Conservation (phyloP, 2,329 filamentous ascomycete genomes). For the Cladophialophora yegresii region DNA sequence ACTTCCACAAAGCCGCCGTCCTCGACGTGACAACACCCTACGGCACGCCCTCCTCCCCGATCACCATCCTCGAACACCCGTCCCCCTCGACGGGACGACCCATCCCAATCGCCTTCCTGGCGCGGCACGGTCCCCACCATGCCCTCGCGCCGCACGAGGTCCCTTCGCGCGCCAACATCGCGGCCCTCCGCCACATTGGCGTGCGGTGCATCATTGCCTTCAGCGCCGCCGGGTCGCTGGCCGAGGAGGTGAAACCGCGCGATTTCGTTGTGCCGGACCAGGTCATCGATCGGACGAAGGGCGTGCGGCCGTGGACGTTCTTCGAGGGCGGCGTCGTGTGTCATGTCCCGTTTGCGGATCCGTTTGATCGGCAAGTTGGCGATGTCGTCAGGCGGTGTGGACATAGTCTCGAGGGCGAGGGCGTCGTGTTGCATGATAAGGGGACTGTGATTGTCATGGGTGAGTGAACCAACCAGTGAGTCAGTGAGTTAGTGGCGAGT, state of each 20-base stretch:
- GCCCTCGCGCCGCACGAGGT: slow-evolving; percentile 91
- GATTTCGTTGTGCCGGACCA: slow-evolving; percentile 97
- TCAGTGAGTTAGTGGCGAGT: not conserved
- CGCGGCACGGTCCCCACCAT: slow-evolving; percentile 87
- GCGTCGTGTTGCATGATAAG: slow-evolving; percentile 77
- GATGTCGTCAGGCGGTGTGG: slow-evolving; percentile 78
- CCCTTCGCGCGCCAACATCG: slow-evolving; percentile 92
- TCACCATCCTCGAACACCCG: slow-evolving; percentile 85
- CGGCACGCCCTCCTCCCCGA: slow-evolving; percentile 75
- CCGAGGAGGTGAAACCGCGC: slow-evolving; percentile 88
- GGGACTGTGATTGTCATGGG: slow-evolving; percentile 92
- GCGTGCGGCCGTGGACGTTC: slow-evolving; percentile 90
- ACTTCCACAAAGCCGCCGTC: slow-evolving; percentile 80
- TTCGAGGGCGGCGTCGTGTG: slow-evolving; percentile 81
- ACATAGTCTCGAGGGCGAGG: slow-evolving; percentile 74
- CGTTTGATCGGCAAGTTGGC: slow-evolving; percentile 79
- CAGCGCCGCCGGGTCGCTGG: slow-evolving; percentile 88
- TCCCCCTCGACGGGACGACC: slow-evolving; percentile 65
- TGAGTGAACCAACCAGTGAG: slow-evolving; percentile 47
- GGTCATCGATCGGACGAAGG: slow-evolving; percentile 96
- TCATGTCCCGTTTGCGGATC: slow-evolving; percentile 93
- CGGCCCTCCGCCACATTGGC: slow-evolving; percentile 87
- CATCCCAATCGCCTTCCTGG: slow-evolving; percentile 80
- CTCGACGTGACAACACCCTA: slow-evolving; percentile 81
- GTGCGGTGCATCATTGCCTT: slow-evolving; percentile 92